Evolutionary conservation across 805 yeast genomes (phyloP).

Genomic region (Pichia membranifaciens): DNA sequence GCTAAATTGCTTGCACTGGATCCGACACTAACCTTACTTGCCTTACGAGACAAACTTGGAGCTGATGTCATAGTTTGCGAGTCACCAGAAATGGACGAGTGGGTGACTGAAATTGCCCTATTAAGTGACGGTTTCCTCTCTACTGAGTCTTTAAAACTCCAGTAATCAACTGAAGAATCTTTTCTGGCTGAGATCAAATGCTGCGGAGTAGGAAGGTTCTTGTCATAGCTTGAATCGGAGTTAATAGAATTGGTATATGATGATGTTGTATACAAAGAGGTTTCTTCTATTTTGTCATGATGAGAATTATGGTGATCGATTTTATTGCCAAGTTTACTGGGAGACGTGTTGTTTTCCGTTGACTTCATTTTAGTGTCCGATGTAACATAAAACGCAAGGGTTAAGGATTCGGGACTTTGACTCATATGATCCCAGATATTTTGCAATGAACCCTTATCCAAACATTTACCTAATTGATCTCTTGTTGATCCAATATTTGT

Average conservation of each 20-base stretch:
- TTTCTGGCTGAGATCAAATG: slow-evolving; percentile 44
- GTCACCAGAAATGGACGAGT: slow-evolving; percentile 12
- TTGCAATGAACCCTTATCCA: slow-evolving; percentile 9
- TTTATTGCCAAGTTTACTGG: slow-evolving; percentile 7
- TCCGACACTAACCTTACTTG: slow-evolving; percentile 7
- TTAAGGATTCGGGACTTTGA: background rate
- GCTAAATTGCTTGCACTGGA: slow-evolving; percentile 6
- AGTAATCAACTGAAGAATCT: slow-evolving; percentile 41
- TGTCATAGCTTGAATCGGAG: slow-evolving; percentile 32
- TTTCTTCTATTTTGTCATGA: slow-evolving; percentile 9
- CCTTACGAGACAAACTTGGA: slow-evolving; percentile 7
- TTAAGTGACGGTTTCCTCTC: slow-evolving; percentile 21
- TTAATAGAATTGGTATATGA: slow-evolving; percentile 53
- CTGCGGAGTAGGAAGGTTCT: slow-evolving; percentile 62
- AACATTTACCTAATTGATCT: slow-evolving; percentile 9
- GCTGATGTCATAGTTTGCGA: background rate
- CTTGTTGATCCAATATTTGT: slow-evolving; percentile 11
- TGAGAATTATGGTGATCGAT: background rate
- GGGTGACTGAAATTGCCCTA: slow-evolving; percentile 28
- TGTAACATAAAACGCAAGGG: slow-evolving; percentile 4
- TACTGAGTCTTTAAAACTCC: slow-evolving; percentile 49
- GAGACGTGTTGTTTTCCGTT: background rate
- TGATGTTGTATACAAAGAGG: slow-evolving; percentile 38
- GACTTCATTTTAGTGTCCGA: background rate
- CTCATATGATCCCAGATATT: slow-evolving; percentile 4